A percentile compares a stretch with the other conserved stretches of the same genome.
These are phyloP conservation scores for Metrosideros polymorpha DNA, from an alignment of 441 rosid genomes.

Conservation along the genomic window DNA sequence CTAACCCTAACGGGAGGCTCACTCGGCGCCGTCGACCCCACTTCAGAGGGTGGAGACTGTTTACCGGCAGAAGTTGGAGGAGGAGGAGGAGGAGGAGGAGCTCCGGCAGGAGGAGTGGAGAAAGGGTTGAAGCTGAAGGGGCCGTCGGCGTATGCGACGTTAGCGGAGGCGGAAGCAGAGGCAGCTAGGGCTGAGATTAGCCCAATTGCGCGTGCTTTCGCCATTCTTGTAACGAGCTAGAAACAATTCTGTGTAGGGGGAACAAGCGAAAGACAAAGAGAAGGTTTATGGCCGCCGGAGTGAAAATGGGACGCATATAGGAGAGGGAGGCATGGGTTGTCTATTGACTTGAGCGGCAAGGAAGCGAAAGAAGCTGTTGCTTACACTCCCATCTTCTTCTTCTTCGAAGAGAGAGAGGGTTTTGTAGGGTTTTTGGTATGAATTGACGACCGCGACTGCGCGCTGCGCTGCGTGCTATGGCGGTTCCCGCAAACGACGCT, in stretches of 20 bases:
- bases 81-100: not conserved
- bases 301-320: not conserved
- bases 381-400: not conserved
- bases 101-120: conserved; percentile 12
- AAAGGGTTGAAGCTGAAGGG: conserved; percentile 29
- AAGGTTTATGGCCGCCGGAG: not conserved
- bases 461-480: not conserved
- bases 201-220: conserved; percentile 44
- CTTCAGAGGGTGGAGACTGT: conserved; percentile 21
- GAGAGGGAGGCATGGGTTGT: not conserved
- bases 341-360: conserved; percentile 32
- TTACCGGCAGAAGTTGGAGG: conserved; percentile 9
- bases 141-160: conserved; percentile 16
- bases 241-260: not conserved
- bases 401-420: not conserved
- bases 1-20: conserved; percentile 34
- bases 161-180: conserved; percentile 35
- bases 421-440: not conserved
- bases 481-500: not conserved
- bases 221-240: conserved; percentile 24
- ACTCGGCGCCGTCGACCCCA: conserved; percentile 1
- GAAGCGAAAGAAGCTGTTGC: not conserved
- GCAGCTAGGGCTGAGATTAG: conserved; percentile 62
- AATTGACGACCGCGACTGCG: not conserved
- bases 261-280: no score